phyloP scores from a whole-genome alignment of 2,329 filamentous ascomycete genomes.

The Byssothecium circinans region DNA sequence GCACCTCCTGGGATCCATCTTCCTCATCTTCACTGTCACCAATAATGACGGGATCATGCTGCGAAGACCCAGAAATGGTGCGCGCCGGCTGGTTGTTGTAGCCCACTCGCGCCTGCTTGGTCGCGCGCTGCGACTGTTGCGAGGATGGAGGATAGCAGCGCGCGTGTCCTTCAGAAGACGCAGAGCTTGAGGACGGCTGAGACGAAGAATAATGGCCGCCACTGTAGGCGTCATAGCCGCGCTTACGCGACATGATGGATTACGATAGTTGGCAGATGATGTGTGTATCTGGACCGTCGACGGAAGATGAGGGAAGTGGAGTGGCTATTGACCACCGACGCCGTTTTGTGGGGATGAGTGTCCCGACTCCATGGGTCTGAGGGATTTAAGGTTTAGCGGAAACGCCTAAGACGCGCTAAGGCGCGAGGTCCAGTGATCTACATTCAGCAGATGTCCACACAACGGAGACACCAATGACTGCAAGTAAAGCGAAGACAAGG shows the following conservation, averaged over 20 bases:
- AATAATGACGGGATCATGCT: constrained; percentile 27
- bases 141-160: constrained; percentile 11
- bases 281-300: no score
- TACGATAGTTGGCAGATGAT: no score
- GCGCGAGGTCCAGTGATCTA: constrained; percentile 21
- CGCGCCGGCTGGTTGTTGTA: constrained; percentile 12
- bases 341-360: not conserved
- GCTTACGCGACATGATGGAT: constrained; percentile 15
- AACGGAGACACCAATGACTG: no score
- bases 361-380: constrained; percentile 3
- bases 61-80: constrained; percentile 26
- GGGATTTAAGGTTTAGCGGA: constrained; percentile 3
- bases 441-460: no score
- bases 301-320: no score
- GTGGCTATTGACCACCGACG: no score
- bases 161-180: constrained; percentile 15
- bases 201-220: constrained; percentile 17
- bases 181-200: constrained; percentile 19
- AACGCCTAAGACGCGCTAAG: constrained; percentile 17
- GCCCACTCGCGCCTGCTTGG: constrained; percentile 32
- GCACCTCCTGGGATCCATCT: constrained; percentile 32
- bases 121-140: constrained; percentile 21
- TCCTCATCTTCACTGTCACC: constrained; percentile 26
- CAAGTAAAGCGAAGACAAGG: no score
- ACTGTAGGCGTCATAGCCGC: constrained; percentile 7